Percentiles rank a stretch among this genome's conserved stretches.
Evolutionary conservation across 148 eudicot species (phyloP).

Genomic region (Chenopodium suecicum): DNA sequence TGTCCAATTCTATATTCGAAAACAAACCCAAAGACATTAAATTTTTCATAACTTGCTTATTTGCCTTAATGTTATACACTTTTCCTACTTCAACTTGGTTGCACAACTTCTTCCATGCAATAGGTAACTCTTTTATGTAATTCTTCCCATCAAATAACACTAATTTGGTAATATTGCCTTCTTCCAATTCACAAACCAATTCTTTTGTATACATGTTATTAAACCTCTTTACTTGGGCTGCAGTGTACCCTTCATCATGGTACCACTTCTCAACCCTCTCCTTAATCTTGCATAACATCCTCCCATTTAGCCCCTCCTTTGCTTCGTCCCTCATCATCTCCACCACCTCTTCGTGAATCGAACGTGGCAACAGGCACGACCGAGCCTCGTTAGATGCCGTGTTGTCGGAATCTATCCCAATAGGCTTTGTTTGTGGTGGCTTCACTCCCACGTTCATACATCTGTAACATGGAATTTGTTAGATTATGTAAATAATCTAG

Average conservation of each 20-base stretch:
- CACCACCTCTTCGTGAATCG: constrained; percentile 56
- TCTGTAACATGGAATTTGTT: constrained; percentile 27
- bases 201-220: constrained; percentile 84
- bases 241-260: constrained; percentile 73
- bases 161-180: constrained; percentile 85
- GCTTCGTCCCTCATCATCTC: constrained; percentile 59
- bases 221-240: constrained; percentile 80
- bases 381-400: constrained; percentile 87
- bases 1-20: constrained; percentile 91
- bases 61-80: constrained; percentile 83
- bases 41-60: constrained; percentile 82
- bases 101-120: constrained; percentile 68
- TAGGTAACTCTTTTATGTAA: constrained; percentile 23
- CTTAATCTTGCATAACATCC: constrained; percentile 71
- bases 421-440: constrained; percentile 73
- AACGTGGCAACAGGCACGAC: constrained; percentile 65
- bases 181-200: constrained; percentile 90
- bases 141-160: constrained; percentile 80
- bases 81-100: constrained; percentile 64
- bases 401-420: constrained; percentile 66
- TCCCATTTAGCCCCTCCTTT: constrained; percentile 48
- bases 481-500: too few relatives aligned
- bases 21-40: constrained; percentile 77
- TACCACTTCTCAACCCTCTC: constrained; percentile 91
- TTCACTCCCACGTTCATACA: constrained; percentile 86